A percentile compares a stretch with the other conserved stretches of the same genome.
Evolutionary conservation across 495 filamentous ascomycete species (phyloP).

Genomic region (Hypomontagnella submonticulosa): DNA sequence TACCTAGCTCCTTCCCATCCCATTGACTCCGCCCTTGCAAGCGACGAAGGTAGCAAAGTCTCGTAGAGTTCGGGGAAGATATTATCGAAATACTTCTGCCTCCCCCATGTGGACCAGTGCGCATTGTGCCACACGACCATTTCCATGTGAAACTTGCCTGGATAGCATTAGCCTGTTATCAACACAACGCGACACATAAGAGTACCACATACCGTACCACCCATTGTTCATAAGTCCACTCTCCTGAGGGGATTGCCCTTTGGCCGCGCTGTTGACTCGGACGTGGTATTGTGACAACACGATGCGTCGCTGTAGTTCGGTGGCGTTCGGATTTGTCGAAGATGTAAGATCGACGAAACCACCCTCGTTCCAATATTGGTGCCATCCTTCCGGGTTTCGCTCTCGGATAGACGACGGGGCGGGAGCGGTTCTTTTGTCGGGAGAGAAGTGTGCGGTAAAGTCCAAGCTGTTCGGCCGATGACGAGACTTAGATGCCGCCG

Average conservation of each 20-base stretch:
- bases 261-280: constrained; percentile 56
- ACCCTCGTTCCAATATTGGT: constrained; percentile 56
- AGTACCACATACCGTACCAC: constrained; percentile 51
- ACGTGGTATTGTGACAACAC: constrained; percentile 62
- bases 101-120: constrained; percentile 58
- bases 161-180: neutral
- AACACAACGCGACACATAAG: neutral
- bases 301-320: constrained; percentile 62
- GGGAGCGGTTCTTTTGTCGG: constrained; percentile 23
- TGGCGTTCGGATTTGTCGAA: constrained; percentile 50
- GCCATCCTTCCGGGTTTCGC: constrained; percentile 47
- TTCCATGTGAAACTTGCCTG: constrained; percentile 51
- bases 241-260: constrained; percentile 52
- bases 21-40: constrained; percentile 53
- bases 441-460: constrained; percentile 41
- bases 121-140: constrained; percentile 58
- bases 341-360: constrained; percentile 61
- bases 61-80: constrained; percentile 54
- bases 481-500: constrained; percentile 15
- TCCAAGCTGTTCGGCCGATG: constrained; percentile 23
- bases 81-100: constrained; percentile 52
- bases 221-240: constrained; percentile 58
- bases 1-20: constrained; percentile 58
- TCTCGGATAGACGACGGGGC: constrained; percentile 27
- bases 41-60: constrained; percentile 54